These are phyloP conservation scores for Neopestalotiopsis clavispora DNA, from an alignment of 2,329 filamentous ascomycete genomes.

Conservation along the genomic window DNA sequence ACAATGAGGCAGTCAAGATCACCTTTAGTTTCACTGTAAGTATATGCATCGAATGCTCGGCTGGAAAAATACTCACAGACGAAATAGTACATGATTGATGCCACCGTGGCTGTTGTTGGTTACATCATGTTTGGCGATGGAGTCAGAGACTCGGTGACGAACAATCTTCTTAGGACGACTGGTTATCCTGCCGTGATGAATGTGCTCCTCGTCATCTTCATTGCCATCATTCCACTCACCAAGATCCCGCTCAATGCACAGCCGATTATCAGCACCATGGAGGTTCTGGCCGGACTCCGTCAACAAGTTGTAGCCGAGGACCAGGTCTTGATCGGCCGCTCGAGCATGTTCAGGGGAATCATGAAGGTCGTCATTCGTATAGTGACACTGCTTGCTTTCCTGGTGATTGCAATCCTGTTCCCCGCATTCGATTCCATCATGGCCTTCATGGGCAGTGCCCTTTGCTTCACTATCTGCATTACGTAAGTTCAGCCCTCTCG, in stretches of 20 bases:
- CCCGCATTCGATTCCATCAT: constrained; percentile 90
- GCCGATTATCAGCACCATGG: constrained; percentile 84
- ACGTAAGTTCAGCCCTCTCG: constrained; percentile 53
- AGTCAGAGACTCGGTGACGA: constrained; percentile 88
- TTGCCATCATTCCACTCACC: constrained; percentile 91
- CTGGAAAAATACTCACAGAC: constrained; percentile 19
- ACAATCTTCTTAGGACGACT: constrained; percentile 78
- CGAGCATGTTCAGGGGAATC: constrained; percentile 60
- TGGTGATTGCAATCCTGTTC: constrained; percentile 71
- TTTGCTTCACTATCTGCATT: constrained; percentile 94
- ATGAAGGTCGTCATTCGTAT: constrained; percentile 68
- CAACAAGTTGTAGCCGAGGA: constrained; percentile 49
- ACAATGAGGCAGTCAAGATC: constrained; percentile 69
- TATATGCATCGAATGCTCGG: constrained; percentile 14
- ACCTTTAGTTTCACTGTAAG: constrained; percentile 86
- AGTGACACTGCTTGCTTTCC: constrained; percentile 70
- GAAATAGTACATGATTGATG: constrained; percentile 74
- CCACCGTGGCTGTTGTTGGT: constrained; percentile 80
- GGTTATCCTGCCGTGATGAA: constrained; percentile 77
- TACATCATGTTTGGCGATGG: constrained; percentile 93
- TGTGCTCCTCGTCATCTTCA: constrained; percentile 82
- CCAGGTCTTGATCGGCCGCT: constrained; percentile 56
- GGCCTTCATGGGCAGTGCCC: constrained; percentile 84
- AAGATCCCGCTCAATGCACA: constrained; percentile 92
- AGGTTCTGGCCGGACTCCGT: constrained; percentile 77